Conservation (phyloP, 2,329 filamentous ascomycete species). For the Fusarium albidum region DNA sequence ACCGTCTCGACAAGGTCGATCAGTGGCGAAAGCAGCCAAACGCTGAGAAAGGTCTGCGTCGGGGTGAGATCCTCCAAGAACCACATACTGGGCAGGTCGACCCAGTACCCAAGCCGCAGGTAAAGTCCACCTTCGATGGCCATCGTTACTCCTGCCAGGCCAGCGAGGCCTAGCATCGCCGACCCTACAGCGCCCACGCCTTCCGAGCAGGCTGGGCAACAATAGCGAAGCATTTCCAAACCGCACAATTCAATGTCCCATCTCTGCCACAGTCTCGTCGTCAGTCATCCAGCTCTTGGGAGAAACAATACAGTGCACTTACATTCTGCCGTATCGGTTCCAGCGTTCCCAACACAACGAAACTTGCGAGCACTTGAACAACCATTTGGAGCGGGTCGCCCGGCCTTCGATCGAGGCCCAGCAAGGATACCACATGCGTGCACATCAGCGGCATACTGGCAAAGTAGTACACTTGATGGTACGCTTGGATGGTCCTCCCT, state of each 20-base stretch:
- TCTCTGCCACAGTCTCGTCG: conserved; percentile 13
- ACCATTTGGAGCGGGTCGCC: neutral
- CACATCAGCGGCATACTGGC: conserved; percentile 7
- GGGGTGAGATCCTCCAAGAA: conserved; percentile 20
- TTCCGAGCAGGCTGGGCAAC: conserved; percentile 13
- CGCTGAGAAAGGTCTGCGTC: conserved; percentile 20
- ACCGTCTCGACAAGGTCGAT: conserved; percentile 38
- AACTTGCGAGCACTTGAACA: conserved; percentile 28
- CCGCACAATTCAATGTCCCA: conserved; percentile 30
- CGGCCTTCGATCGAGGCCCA: neutral
- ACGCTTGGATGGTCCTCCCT: neutral
- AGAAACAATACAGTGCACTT: neutral
- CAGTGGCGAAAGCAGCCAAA: conserved; percentile 34
- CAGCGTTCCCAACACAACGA: conserved; percentile 31
- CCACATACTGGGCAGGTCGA: conserved; percentile 29
- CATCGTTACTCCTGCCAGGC: conserved; percentile 8
- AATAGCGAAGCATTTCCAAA: conserved; percentile 22
- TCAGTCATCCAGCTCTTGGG: neutral
- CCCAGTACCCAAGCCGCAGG: conserved; percentile 6
- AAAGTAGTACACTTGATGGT: conserved; percentile 5
- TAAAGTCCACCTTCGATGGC: conserved; percentile 13
- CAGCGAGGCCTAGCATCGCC: conserved; percentile 10
- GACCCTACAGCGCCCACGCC: conserved; percentile 6
- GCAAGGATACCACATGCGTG: conserved; percentile 4
- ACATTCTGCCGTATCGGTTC: conserved; percentile 36